Percentiles rank a stretch among this genome's conserved stretches.
Conservation (phyloP, 768 basidiomycete genomes). For the Mycena sanguinolenta region DNA sequence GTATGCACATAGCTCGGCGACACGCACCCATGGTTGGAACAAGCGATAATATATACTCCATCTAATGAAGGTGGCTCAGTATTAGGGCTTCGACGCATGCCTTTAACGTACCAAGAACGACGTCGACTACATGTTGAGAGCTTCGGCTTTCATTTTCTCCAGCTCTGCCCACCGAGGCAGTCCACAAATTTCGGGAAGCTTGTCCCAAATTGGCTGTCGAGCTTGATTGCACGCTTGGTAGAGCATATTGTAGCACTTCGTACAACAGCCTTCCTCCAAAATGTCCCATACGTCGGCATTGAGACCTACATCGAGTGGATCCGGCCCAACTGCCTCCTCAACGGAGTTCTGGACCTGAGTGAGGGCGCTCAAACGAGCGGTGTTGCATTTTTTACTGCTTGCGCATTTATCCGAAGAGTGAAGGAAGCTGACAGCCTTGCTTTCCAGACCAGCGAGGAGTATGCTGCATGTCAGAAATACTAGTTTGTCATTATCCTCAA, state of each 20-base stretch:
- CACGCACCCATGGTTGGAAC: no score
- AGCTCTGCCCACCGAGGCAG: constrained; percentile 40
- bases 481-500: not conserved
- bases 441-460: not conserved
- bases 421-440: not conserved
- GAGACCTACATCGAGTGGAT: not conserved
- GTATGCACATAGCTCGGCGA: no score
- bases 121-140: not conserved
- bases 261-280: not conserved
- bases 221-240: not conserved
- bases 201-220: constrained; percentile 36
- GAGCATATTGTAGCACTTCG: not conserved
- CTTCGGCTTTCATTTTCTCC: constrained; percentile 27
- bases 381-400: not conserved
- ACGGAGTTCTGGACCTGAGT: not conserved
- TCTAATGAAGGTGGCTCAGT: not conserved
- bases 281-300: not conserved
- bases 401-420: not conserved
- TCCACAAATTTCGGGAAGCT: constrained; percentile 37
- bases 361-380: not conserved
- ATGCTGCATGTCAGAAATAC: not conserved
- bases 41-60: not conserved
- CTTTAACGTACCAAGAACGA: not conserved
- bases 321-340: not conserved
- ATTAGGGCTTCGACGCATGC: not conserved